phyloP scores from a whole-genome alignment of 176 grass and related monocot species.

The Oryza rufipogon region DNA sequence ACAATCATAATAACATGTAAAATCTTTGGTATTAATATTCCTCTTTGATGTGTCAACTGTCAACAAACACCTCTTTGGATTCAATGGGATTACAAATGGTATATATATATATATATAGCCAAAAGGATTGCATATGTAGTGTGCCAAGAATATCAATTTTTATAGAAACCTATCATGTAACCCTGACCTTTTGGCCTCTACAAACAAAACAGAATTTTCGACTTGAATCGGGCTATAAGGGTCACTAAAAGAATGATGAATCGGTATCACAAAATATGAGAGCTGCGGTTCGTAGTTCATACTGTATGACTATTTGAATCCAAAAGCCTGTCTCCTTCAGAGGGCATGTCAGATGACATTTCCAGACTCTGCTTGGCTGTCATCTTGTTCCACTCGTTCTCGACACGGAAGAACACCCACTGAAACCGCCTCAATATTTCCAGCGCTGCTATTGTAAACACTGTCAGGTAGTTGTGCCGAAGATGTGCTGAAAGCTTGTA shows the following conservation, averaged over 20 bases:
- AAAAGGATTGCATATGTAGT: constrained; percentile 11
- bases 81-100: constrained; percentile 39
- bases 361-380: constrained; percentile 72
- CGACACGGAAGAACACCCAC: constrained; percentile 96
- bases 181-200: constrained; percentile 49
- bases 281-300: constrained; percentile 16
- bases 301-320: constrained; percentile 65
- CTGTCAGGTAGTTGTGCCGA: constrained; percentile 88
- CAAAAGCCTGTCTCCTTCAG: constrained; percentile 71
- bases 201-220: constrained; percentile 30
- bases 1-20: not conserved
- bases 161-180: constrained; percentile 47
- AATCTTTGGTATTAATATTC: constrained; percentile 2
- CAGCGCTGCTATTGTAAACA: constrained; percentile 82
- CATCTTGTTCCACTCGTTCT: constrained; percentile 99
- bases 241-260: constrained; percentile 49
- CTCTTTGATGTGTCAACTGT: constrained; percentile 38
- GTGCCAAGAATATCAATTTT: constrained; percentile 31
- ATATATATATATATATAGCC: not conserved
- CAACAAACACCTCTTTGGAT: constrained; percentile 36
- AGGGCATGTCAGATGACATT: constrained; percentile 62
- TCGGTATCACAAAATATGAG: constrained; percentile 4
- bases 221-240: constrained; percentile 31
- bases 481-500: constrained; percentile 99
- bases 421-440: constrained; percentile 90